phyloP scores from a whole-genome alignment of 2,329 filamentous ascomycete genomes.

The Epichloe festucae region DNA sequence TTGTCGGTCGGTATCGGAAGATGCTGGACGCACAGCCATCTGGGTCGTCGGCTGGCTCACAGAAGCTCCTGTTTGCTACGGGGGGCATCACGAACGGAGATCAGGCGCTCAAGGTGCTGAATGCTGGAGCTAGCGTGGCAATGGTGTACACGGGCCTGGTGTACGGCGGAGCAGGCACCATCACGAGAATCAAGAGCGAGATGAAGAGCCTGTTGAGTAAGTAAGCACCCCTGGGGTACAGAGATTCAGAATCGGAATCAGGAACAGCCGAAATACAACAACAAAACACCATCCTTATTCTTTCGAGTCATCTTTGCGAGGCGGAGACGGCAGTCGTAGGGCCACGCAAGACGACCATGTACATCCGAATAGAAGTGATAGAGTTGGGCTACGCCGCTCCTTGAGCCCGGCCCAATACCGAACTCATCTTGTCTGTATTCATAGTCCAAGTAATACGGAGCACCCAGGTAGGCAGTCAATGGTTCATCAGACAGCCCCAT shows the following conservation, averaged over 20 bases:
- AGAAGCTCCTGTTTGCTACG: constrained; percentile 83
- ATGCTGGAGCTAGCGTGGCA: constrained; percentile 79
- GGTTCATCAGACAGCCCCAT: not conserved
- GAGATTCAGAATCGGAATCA: not conserved
- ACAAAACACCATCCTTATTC: not conserved
- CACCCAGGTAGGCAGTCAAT: too few relatives aligned
- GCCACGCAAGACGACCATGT: not conserved
- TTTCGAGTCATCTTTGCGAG: not conserved
- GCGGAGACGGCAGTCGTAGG: not conserved
- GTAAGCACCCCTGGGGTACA: not conserved
- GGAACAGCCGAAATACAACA: not conserved
- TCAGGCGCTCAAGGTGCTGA: constrained; percentile 68
- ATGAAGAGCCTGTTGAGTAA: constrained; percentile 28
- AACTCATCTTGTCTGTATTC: too few relatives aligned
- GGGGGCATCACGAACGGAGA: constrained; percentile 78
- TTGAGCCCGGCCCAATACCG: not conserved
- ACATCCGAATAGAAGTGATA: not conserved
- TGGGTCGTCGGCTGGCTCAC: constrained; percentile 17
- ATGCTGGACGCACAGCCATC: constrained; percentile 42
- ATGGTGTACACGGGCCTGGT: constrained; percentile 77
- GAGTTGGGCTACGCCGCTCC: not conserved
- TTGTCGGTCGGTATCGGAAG: constrained; percentile 69
- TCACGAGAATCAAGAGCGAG: constrained; percentile 53
- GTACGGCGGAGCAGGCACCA: constrained; percentile 50
- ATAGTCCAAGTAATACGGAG: too few relatives aligned